phyloP scores from a whole-genome alignment of 345 rosid genomes.

The Syzygium oleosum region DNA sequence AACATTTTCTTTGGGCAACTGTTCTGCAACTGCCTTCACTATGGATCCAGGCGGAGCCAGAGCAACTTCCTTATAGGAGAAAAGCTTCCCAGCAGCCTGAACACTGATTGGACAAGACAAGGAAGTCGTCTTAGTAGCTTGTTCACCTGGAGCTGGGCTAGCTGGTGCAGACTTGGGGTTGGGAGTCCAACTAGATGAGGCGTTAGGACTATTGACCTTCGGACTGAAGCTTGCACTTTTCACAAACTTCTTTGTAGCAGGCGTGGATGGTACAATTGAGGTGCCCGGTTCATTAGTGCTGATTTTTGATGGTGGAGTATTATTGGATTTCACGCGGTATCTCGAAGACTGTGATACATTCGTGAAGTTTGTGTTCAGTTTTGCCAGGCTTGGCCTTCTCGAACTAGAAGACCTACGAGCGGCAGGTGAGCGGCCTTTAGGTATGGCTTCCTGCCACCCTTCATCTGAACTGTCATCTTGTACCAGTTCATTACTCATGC shows the following conservation, averaged over 20 bases:
- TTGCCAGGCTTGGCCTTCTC: slow-evolving; percentile 76
- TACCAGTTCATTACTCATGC: slow-evolving; percentile 16
- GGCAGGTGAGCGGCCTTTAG: slow-evolving; percentile 71
- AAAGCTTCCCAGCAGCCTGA: slow-evolving; percentile 75
- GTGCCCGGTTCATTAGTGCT: slow-evolving; percentile 38
- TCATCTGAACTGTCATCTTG: slow-evolving; percentile 67
- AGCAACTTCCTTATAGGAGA: slow-evolving; percentile 99
- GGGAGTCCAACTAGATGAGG: slow-evolving; percentile 24
- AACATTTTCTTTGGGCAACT: slow-evolving; percentile 44
- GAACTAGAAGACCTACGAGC: slow-evolving; percentile 57
- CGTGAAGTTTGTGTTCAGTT: slow-evolving; percentile 80
- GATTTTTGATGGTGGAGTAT: slow-evolving; percentile 53
- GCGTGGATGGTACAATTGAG: slow-evolving; percentile 29
- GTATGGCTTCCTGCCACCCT: slow-evolving; percentile 99
- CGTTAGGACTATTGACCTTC: slow-evolving; percentile 28
- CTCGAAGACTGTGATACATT: slow-evolving; percentile 59
- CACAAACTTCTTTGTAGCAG: slow-evolving; percentile 42
- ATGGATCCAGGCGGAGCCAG: slow-evolving; percentile 95
- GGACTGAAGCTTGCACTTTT: slow-evolving; percentile 78
- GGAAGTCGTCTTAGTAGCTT: slow-evolving; percentile 39
- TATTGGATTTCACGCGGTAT: slow-evolving; percentile 52
- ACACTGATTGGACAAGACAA: slow-evolving; percentile 43
- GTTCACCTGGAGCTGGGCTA: slow-evolving; percentile 45
- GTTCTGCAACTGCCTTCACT: slow-evolving; percentile 77
- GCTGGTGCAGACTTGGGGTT: slow-evolving; percentile 43